Evolutionary conservation across 169 alveolate species (phyloP).

Genomic region (Plasmodium coatneyi): DNA sequence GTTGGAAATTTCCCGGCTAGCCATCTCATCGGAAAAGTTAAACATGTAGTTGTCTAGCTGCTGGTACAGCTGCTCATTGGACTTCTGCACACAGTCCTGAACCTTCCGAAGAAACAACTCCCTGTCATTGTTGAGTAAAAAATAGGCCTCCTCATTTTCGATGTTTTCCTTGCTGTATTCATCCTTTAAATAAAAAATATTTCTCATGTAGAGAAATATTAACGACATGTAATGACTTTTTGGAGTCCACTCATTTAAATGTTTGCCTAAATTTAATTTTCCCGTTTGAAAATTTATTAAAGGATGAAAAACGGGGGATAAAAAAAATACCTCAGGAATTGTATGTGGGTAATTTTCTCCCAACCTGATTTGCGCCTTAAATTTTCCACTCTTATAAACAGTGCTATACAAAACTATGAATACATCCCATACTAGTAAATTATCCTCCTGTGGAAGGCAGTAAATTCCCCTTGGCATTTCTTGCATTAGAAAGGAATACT

Average conservation of each 20-base stretch:
- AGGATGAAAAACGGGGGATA: conserved; percentile 55
- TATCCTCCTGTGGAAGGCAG: conserved; percentile 50
- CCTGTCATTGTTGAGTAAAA: conserved; percentile 32
- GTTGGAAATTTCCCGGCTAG: neutral
- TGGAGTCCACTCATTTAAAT: conserved; percentile 32
- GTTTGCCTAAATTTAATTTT: conserved; percentile 44
- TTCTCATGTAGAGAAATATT: conserved; percentile 47
- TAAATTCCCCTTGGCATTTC: conserved; percentile 56
- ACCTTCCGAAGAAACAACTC: conserved; percentile 39
- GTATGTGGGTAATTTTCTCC: conserved; percentile 46
- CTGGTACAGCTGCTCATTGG: conserved; percentile 1
- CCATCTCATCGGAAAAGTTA: conserved; percentile 9
- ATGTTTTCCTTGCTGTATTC: conserved; percentile 21
- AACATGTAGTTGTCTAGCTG: conserved; percentile 44
- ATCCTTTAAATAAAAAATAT: conserved; percentile 46
- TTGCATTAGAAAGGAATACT: conserved; percentile 50
- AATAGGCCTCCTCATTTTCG: conserved; percentile 49
- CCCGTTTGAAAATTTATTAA: conserved; percentile 34
- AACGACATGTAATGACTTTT: conserved; percentile 58
- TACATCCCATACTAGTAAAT: conserved; percentile 56
- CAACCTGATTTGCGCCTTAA: conserved; percentile 35
- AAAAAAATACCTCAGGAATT: conserved; percentile 50
- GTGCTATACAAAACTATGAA: conserved; percentile 41
- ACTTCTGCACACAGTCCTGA: conserved; percentile 2
- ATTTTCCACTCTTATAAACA: conserved; percentile 48